Evolutionary conservation across 345 rosid species (phyloP), one percentile per base, ranked within the genome.

Genomic region (Brassica rapa): DNA sequence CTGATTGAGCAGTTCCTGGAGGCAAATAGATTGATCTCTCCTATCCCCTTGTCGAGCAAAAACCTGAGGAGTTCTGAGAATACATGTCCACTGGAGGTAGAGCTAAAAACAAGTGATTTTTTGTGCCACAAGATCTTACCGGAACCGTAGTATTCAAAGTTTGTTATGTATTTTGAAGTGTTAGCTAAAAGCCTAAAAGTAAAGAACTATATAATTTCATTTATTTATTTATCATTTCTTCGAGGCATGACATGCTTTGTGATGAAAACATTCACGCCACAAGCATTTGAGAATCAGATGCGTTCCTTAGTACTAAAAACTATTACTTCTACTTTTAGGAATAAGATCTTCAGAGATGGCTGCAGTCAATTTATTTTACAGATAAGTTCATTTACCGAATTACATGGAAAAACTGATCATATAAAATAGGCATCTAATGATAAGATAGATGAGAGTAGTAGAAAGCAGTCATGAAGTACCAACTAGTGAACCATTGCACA

Each of bases 1-100:
- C 80, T 94, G 82, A 94, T 92, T 14, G 96, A 94, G 82, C 92
- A 89, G 74, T 94, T 89, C 78, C 84, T 90, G 27, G 91, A 85
- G 83, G 86, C 90, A 62, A 79, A 68, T 62, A 55, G 71, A 51
- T 37, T 79, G 41, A 53, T 8, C 51, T 32, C 82, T 74, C 49
- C 71, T 62, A 2, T 68, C 19, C 9, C 57, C 6, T 30, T 66
- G 46, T 15, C 51, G 9, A 51, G 64, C n/a, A 60, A 33, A 19
- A 8, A 37, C 53, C 59, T 62, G 24, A 74, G 27, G 61, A 19
- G 10, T 16, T 16, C 10, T 55, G 11, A 55, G 10, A 60, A 8
- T 14, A 30, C 60, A 56, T 39, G 65, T 57, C 37, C 35, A 41
- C 72, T 64, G 66, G 66, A 55, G 23, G 62, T 71, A 57, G 14